A percentile compares a stretch with the other conserved stretches of the same genome.
These are phyloP conservation scores for Melampsora medusae DNA, from an alignment of 1,284 basidiomycete species.

Conservation along the genomic window DNA sequence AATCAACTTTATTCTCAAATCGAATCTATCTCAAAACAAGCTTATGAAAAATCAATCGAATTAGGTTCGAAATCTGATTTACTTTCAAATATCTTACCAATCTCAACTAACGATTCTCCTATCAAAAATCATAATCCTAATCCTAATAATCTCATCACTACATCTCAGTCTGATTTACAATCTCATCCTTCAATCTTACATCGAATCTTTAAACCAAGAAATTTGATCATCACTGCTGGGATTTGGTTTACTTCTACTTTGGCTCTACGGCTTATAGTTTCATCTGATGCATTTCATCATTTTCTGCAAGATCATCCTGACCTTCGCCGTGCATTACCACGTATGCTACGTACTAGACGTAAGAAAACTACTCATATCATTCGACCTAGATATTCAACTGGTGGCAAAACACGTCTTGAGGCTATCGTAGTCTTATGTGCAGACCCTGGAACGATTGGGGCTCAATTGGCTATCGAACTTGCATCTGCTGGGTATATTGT, in stretches of 20 bases:
- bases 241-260: constrained; percentile 1
- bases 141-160: background rate
- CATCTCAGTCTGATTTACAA: background rate
- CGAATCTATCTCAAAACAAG: background rate
- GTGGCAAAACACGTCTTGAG: background rate
- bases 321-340: background rate
- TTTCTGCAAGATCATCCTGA: constrained; percentile 19
- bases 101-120: background rate
- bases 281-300: background rate
- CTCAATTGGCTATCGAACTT: constrained; percentile 27
- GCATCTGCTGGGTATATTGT: constrained; percentile 4
- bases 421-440: constrained; percentile 26
- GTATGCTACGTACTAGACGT: background rate
- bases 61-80: background rate
- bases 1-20: constrained; percentile 11
- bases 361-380: background rate
- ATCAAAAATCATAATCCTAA: background rate
- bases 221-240: background rate
- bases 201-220: background rate
- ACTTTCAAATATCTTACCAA: background rate
- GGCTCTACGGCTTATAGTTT: background rate
- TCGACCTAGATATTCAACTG: background rate
- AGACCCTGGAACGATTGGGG: constrained; percentile 14
- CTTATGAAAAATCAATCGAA: constrained; percentile 1
- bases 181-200: background rate